Evolutionary conservation across 331 rosid genomes (phyloP), one percentile per base, ranked within the genome.

Genomic region (Acacia pycnantha): DNA sequence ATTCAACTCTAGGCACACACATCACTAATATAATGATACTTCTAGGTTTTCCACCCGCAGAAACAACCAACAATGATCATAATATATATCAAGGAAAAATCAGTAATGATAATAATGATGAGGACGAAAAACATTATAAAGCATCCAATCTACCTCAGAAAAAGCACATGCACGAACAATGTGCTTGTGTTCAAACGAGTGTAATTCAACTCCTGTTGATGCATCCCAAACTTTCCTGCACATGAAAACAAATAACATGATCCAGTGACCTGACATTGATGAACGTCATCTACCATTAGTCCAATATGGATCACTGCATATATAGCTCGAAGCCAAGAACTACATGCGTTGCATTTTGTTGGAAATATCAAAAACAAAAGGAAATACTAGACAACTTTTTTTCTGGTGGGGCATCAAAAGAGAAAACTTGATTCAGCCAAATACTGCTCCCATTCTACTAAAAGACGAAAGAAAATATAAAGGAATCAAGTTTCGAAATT

Each of bases 211-310:
- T 51, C 99, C 99, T 1, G 99, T 82, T 83, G 94, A 89, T 31
- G 99, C 99, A 86, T 96, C 97, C 99, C 99, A 96, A 71, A 96
- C 92, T 92, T 94, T 94, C 82, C 99, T 96, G 98, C 89, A 89
- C 22, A 56, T 14, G 46, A 16, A 56, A 69, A 77, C 73, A 53
- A 64, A 14, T 66, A 77, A 51, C 59, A 71, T 31, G 51, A 47
- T 26, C 47, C 12, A 44, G 62, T 76, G 84, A 53, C 27, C 43
- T 85, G 33, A 29, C 16, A 66, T 56, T 40, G 68, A 16, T 19
- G 70, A 24, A 48, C 46, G 24, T 18, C 33, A 27, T 12, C 35
- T 27, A 27, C 54, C 73, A 82, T 8, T n/a, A 8, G 56, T n/a
- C 37, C 47, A 74, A 66, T 35, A 64, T 44, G n/a, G 41, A 31